Base-by-base conservation (phyloP, 805 yeast genomes). In the Candida railenensis region DNA sequence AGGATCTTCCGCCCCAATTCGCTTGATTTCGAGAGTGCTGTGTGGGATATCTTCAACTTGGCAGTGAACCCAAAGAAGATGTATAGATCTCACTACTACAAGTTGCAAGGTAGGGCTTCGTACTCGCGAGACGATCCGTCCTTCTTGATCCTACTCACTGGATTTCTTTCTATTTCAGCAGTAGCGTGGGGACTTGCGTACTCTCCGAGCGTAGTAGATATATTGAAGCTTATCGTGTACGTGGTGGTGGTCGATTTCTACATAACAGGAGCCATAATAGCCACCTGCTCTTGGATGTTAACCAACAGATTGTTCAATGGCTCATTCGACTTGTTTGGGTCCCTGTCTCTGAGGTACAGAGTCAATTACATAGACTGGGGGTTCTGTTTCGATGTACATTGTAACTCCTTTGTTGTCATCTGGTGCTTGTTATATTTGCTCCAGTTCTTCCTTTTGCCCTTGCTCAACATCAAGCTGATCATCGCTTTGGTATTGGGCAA, bases 71-170 rank as follows among this genome's bases (percentile, higher is more conserved):
- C 97, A 1, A 80, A 84, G 56, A 83, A 87, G 50, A 95, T 90
- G 57, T 90, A 87, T 69, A 77, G 87, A 52, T 80, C 90, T 18
- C 78, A 89, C 48, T 89, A 87, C 61, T 68, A 66, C 50, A 89
- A 87, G 59, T 90, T 88, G 53, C 86, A 83, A 56, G 64, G 64
- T 18, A 83, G 81, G 57, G 80, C 84, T 55, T 80, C 81, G 52
- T 89, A 95, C 85, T 83, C 96, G 1, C 76, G 97, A 52, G 97
- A 91, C 64, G 97, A 90, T 63, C 97, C 97, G 0, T 83, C 94
- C 22, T 90, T 91, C 59, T 81, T 88, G 50, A 77, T 91, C 28
- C 68, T 91, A 36, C 70, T 90, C 44, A 77, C 87, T n/a, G 69
- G 74, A 2, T 77, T 90, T 48, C 67, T 91, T 22, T 73, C 81